Conservation (phyloP, 2,329 filamentous ascomycete species). For the Emergomyces africanus region DNA sequence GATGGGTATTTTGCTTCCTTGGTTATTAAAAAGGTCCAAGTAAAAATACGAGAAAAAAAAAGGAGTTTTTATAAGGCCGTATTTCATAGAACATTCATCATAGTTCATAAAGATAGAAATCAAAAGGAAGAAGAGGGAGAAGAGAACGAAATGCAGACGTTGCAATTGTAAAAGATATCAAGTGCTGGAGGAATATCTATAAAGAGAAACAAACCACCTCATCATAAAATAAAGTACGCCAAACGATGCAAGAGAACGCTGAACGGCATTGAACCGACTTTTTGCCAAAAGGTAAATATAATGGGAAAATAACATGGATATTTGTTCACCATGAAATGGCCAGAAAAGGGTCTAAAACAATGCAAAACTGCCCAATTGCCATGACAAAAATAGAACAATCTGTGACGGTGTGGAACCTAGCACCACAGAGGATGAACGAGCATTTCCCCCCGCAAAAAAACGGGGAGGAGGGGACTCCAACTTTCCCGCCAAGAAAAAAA, state of each 20-base stretch:
- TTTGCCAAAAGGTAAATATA: background rate
- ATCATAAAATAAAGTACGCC: background rate
- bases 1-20: background rate
- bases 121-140: background rate
- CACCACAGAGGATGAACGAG: background rate
- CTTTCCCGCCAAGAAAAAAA: background rate
- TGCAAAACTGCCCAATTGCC: background rate
- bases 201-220: background rate
- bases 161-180: background rate
- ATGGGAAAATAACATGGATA: background rate
- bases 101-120: background rate
- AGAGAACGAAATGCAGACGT: background rate
- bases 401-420: background rate
- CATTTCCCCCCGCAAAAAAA: background rate
- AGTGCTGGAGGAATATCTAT: background rate
- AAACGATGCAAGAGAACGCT: background rate
- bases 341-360: background rate
- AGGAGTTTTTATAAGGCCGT: too few relatives aligned
- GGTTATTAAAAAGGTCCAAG: too few relatives aligned
- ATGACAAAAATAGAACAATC: background rate
- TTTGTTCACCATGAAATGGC: background rate
- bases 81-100: background rate
- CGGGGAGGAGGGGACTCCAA: too few relatives aligned
- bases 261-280: background rate
- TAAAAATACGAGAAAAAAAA: too few relatives aligned